Evolutionary conservation across 2,329 filamentous ascomycete species (phyloP).

Genomic region (Curvularia sp.): DNA sequence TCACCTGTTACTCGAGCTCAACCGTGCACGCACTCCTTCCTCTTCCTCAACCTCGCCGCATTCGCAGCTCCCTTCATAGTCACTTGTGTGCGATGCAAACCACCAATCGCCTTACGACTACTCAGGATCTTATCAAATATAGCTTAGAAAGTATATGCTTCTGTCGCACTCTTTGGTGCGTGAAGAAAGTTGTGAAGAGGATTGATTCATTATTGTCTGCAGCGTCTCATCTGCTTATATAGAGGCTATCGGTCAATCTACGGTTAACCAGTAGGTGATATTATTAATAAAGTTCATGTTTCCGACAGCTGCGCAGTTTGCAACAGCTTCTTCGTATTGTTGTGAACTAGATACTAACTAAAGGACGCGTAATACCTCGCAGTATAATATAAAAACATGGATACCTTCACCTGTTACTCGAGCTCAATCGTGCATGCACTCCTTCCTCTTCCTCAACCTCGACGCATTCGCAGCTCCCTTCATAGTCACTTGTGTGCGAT

Average conservation of each 20-base stretch:
- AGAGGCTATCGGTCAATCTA: background rate
- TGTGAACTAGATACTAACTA: too few species aligned
- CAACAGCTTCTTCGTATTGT: too few species aligned
- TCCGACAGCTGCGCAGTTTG: background rate
- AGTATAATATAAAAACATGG: too few species aligned
- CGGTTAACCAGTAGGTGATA: background rate
- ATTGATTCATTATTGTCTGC: background rate
- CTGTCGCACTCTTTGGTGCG: background rate
- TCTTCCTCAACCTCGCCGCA: too few species aligned
- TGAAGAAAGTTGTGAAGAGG: background rate
- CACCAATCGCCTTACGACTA: slow-evolving; percentile 10
- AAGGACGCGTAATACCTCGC: too few species aligned
- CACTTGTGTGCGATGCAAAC: slow-evolving; percentile 7
- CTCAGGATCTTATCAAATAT: too few species aligned
- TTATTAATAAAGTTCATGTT: background rate
- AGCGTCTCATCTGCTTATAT: background rate
- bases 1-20: background rate
- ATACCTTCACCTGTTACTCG: background rate
- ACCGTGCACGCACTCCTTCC: slow-evolving; percentile 3
- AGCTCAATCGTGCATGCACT: slow-evolving; percentile 3
- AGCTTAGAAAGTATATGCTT: too few species aligned
- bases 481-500: slow-evolving; percentile 3
- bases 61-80: background rate
- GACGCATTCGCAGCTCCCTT: slow-evolving; percentile 1
- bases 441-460: slow-evolving; percentile 3